Conservation (phyloP, 208 protist species). For the Naegleria lovaniensis region DNA sequence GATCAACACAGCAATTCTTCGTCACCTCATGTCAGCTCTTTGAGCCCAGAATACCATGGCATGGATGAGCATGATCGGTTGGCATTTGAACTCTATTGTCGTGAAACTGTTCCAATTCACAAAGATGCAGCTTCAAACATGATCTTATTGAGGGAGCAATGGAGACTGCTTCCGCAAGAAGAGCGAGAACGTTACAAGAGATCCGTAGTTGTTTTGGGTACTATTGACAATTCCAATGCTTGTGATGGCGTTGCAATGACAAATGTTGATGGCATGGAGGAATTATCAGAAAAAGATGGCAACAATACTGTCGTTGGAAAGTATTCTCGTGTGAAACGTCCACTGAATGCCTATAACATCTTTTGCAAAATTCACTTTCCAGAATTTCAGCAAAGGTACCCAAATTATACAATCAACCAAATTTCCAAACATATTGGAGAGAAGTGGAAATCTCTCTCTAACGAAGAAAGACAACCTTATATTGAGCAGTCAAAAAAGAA, state of each 20-base stretch:
- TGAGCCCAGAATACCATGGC: neutral
- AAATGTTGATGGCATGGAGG: neutral
- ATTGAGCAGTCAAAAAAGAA: neutral
- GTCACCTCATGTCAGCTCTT: neutral
- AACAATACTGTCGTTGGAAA: neutral
- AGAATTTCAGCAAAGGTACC: neutral
- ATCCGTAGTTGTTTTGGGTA: neutral
- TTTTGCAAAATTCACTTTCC: conserved; percentile 27
- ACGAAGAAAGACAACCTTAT: conserved; percentile 13
- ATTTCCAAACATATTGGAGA: conserved; percentile 18
- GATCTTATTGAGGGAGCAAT: neutral
- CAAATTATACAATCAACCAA: neutral
- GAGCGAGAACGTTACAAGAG: neutral
- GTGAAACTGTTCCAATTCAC: neutral
- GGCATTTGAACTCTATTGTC: neutral
- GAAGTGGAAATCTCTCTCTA: neutral
- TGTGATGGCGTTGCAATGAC: neutral
- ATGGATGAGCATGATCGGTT: neutral
- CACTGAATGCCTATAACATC: conserved; percentile 27
- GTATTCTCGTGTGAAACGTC: neutral
- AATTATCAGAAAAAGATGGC: neutral
- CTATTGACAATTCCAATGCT: neutral
- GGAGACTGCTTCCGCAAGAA: neutral
- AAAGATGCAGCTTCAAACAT: neutral
- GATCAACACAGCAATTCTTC: neutral